phyloP scores from a whole-genome alignment of 169 alveolate species.

The Theileria orientalis region DNA sequence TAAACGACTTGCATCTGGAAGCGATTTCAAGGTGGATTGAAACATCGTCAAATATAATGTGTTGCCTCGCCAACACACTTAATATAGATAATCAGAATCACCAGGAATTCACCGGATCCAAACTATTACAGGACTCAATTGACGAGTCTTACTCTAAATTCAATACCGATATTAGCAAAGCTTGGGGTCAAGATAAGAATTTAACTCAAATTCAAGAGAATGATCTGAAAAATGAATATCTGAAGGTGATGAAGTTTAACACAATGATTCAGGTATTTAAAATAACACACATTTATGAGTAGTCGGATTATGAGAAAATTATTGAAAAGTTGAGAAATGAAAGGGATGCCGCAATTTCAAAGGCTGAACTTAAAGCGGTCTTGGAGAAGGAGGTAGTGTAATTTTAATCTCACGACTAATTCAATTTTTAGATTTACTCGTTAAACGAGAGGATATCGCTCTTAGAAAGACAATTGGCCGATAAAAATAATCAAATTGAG shows the following conservation, averaged over 20 bases:
- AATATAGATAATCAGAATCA: slow-evolving; percentile 12
- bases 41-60: slow-evolving; percentile 37
- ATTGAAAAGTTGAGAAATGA: slow-evolving; percentile 33
- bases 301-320: slow-evolving; percentile 48
- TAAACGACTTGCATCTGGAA: slow-evolving; percentile 42
- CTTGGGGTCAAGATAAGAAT: slow-evolving; percentile 6
- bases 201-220: background rate
- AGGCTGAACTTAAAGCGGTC: slow-evolving; percentile 19
- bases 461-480: slow-evolving; percentile 30
- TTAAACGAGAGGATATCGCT: slow-evolving; percentile 20
- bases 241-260: slow-evolving; percentile 29
- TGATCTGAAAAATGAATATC: slow-evolving; percentile 27
- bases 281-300: background rate
- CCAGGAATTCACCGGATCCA: slow-evolving; percentile 12
- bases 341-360: slow-evolving; percentile 30
- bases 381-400: slow-evolving; percentile 48
- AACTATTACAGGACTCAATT: slow-evolving; percentile 19
- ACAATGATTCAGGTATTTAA: slow-evolving; percentile 35
- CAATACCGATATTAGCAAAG: background rate
- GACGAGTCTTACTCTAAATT: slow-evolving; percentile 19
- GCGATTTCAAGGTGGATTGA: slow-evolving; percentile 45
- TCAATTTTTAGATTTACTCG: slow-evolving; percentile 27
- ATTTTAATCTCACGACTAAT: background rate
- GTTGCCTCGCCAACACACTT: slow-evolving; percentile 10
- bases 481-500: slow-evolving; percentile 31